phyloP scores from a whole-genome alignment of 2,329 filamentous ascomycete species.

The Gyromitra esculenta region DNA sequence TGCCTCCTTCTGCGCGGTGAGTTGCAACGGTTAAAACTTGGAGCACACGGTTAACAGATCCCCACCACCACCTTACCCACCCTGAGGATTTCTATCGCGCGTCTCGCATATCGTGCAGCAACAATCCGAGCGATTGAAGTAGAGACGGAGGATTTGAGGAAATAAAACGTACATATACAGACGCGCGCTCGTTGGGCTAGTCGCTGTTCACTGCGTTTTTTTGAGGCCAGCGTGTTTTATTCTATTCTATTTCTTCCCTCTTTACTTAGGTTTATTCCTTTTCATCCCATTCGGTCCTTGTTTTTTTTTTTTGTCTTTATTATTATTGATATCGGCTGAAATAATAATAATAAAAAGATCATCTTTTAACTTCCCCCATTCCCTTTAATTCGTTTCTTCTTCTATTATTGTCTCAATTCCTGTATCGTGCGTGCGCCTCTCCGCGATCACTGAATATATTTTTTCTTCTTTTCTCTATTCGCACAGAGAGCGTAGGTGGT shows the following conservation, averaged over 20 bases:
- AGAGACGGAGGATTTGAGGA: constrained; percentile 40
- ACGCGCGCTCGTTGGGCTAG: constrained; percentile 6
- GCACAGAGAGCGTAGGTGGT: not conserved
- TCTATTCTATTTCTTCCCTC: not conserved
- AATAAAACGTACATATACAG: constrained; percentile 36
- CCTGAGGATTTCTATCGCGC: constrained; percentile 21
- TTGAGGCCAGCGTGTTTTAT: not conserved
- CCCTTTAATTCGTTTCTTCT: too few relatives aligned
- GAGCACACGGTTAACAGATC: constrained; percentile 36
- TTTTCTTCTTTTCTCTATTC: constrained; percentile 4
- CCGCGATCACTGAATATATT: not conserved
- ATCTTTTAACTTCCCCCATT: too few relatives aligned
- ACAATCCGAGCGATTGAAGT: constrained; percentile 23
- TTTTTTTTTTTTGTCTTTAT: not conserved
- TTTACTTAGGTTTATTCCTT: not conserved
- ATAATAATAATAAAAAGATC: too few relatives aligned
- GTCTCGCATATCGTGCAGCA: constrained; percentile 33
- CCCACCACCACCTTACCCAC: not conserved
- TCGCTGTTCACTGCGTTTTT: constrained; percentile 13
- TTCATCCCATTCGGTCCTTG: not conserved
- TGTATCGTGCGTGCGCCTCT: too few relatives aligned
- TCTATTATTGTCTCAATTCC: too few relatives aligned
- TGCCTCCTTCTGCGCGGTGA: constrained; percentile 18
- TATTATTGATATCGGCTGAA: not conserved
- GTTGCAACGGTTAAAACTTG: constrained; percentile 17